Evolutionary conservation across 2,329 filamentous ascomycete genomes (phyloP), one percentile per base, ranked within the genome.

Genomic region (Allantophomopsis lycopodina): DNA sequence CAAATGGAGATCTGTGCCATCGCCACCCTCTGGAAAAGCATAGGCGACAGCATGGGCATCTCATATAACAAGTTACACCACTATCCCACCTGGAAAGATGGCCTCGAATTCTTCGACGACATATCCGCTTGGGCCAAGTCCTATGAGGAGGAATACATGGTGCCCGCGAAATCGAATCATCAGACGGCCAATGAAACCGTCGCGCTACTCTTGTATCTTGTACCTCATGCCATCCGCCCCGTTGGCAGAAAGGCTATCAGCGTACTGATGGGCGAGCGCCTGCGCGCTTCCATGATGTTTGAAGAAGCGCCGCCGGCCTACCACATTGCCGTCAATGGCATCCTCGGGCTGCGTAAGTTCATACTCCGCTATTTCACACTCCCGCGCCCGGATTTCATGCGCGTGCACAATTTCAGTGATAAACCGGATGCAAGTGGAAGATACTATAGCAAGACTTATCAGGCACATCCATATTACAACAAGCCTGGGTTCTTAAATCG

Each of bases 31-130:
- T 87, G 80, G 81, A 83, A 82, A 56, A 66, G 66, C 39, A 59
- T 84, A 13, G 82, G 81, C 12, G 76, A 85, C 48, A 71, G 73
- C 39, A 80, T 87, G 73, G 68, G 65, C 0, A 81, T 87, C 44
- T 54, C 63, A 36, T 73, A 71, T 47, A 13, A 35, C 16, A 15
- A 34, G 7, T 43, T 50, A 10, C 7, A 44, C 37, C 11, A 44
- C 39, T 55, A 51, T 23, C 47, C 56, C 8, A 37, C 51, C 12
- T 74, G 69, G 68, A 48, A 43, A 2, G 64, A 73, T 48, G 68
- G 69, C 21, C 53, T 72, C 20, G 68, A 71, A 35, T 73, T 72
- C 50, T 57, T 60, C 35, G 60, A 68, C 3, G 67, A 73, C 40
- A 54, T 73, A 34, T 51, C 58, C 4, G 49, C 45, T 7, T 74